Evolutionary conservation across 768 basidiomycete genomes (phyloP).

Genomic region (Serendipita sp.): DNA sequence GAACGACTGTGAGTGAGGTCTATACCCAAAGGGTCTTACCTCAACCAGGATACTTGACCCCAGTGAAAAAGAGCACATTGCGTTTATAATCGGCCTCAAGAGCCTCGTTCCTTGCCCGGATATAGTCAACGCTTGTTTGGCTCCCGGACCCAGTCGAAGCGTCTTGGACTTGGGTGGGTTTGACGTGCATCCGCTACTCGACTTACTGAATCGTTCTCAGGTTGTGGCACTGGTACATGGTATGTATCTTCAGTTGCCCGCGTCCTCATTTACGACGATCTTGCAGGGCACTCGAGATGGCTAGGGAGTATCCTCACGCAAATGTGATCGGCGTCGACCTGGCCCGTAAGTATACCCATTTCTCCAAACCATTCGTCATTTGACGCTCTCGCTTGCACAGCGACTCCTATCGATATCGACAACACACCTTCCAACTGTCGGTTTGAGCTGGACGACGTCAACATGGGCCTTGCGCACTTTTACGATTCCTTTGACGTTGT

Average conservation of each 20-base stretch:
- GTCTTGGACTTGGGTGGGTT: not conserved
- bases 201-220: not conserved
- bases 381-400: slow-evolving; percentile 20
- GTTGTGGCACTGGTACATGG: not conserved
- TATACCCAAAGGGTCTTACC: not conserved
- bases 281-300: not conserved
- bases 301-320: not conserved
- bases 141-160: not conserved
- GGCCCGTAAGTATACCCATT: not conserved
- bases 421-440: not conserved
- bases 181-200: not conserved
- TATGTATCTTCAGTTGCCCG: not conserved
- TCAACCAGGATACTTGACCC: not conserved
- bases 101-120: not conserved
- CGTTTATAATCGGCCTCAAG: not conserved
- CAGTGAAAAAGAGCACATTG: not conserved
- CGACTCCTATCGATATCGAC: slow-evolving; percentile 22
- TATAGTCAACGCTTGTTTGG: not conserved
- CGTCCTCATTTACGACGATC: not conserved
- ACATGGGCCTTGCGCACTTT: slow-evolving; percentile 1
- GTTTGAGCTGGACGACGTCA: slow-evolving; percentile 6
- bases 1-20: not conserved
- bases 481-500: slow-evolving; percentile 6
- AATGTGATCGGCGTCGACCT: not conserved
- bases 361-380: not conserved